A percentile compares a stretch with the other conserved stretches of the same genome.
These are phyloP conservation scores for Colletotrichum chlorophyti DNA, from an alignment of 2,329 filamentous ascomycete genomes.

Conservation along the genomic window DNA sequence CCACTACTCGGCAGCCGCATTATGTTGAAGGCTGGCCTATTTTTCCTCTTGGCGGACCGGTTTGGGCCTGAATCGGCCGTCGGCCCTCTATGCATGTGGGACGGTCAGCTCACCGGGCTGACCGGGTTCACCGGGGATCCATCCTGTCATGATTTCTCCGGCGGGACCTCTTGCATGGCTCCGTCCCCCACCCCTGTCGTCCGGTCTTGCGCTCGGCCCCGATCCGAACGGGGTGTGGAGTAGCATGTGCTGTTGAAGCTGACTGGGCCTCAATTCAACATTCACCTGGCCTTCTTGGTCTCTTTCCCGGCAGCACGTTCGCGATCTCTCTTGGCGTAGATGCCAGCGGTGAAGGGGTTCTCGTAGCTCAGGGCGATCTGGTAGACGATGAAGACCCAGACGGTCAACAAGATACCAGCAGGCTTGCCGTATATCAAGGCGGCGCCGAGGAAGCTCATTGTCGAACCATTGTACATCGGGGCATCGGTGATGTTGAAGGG, in stretches of 20 bases:
- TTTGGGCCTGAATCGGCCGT: conserved; percentile 16
- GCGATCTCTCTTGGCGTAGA: conserved; percentile 85
- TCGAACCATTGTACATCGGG: conserved; percentile 97
- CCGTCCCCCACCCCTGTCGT: conserved; percentile 22
- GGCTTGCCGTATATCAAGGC: conserved; percentile 87
- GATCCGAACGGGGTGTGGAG: conserved; percentile 10
- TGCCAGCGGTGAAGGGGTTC: conserved; percentile 92
- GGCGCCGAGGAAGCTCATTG: conserved; percentile 88
- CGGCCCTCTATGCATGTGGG: neutral
- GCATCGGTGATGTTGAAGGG: conserved; percentile 91
- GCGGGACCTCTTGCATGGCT: conserved; percentile 12
- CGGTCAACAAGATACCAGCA: conserved; percentile 80
- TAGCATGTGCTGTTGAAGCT: conserved; percentile 29
- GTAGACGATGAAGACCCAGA: conserved; percentile 79
- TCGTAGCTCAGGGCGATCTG: conserved; percentile 83
- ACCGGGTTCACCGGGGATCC: conserved; percentile 15
- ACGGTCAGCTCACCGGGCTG: conserved; percentile 20
- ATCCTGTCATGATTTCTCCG: neutral
- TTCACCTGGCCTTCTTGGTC: conserved; percentile 60
- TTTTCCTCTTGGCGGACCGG: conserved; percentile 21
- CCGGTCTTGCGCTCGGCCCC: conserved; percentile 25
- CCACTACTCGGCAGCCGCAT: conserved; percentile 18
- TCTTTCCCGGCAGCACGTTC: conserved; percentile 55
- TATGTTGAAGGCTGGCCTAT: conserved; percentile 29
- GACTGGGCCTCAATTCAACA: conserved; percentile 9